phyloP scores from a whole-genome alignment of 768 basidiomycete species.

The Podaxis sp. region DNA sequence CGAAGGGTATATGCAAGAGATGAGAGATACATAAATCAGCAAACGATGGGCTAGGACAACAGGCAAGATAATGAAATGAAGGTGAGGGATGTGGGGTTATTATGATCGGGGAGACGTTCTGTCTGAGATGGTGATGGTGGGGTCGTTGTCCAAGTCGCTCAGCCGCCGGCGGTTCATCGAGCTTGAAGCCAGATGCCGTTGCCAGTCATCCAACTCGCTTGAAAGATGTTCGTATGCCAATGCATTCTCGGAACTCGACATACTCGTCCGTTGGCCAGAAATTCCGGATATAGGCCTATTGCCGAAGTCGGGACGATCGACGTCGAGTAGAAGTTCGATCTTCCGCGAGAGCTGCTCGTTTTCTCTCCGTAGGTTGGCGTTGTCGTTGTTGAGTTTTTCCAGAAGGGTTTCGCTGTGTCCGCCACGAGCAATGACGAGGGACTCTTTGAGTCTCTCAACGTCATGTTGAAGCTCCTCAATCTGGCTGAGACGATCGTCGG shows the following conservation, averaged over 20 bases:
- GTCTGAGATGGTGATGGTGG: slow-evolving; percentile 38
- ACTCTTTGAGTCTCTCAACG: slow-evolving; percentile 69
- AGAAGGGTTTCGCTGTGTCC: slow-evolving; percentile 73
- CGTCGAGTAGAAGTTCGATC: slow-evolving; percentile 84
- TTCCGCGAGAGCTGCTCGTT: slow-evolving; percentile 90
- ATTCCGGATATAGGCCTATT: slow-evolving; percentile 58
- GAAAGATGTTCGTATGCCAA: slow-evolving; percentile 74
- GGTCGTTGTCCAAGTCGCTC: slow-evolving; percentile 65
- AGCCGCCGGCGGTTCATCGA: slow-evolving; percentile 72
- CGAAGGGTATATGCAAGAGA: slow-evolving; percentile 46
- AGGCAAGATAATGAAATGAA: slow-evolving; percentile 16
- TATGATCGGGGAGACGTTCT: slow-evolving; percentile 58
- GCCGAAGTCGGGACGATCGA: slow-evolving; percentile 70
- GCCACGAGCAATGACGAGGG: slow-evolving; percentile 68
- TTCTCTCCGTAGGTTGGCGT: slow-evolving; percentile 72
- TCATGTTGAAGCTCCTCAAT: slow-evolving; percentile 81
- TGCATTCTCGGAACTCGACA: slow-evolving; percentile 80
- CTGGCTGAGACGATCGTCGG: slow-evolving; percentile 70
- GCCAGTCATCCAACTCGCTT: slow-evolving; percentile 83
- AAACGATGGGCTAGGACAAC: slow-evolving; percentile 13
- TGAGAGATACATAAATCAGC: slow-evolving; percentile 28
- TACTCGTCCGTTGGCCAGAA: slow-evolving; percentile 58
- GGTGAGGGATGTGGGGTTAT: slow-evolving; percentile 21
- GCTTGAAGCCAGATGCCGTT: slow-evolving; percentile 68
- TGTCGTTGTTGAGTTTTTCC: slow-evolving; percentile 82